A percentile compares a stretch with the other conserved stretches of the same genome.
Evolutionary conservation across 768 basidiomycete genomes (phyloP).

Genomic region (Ramaria sp.): DNA sequence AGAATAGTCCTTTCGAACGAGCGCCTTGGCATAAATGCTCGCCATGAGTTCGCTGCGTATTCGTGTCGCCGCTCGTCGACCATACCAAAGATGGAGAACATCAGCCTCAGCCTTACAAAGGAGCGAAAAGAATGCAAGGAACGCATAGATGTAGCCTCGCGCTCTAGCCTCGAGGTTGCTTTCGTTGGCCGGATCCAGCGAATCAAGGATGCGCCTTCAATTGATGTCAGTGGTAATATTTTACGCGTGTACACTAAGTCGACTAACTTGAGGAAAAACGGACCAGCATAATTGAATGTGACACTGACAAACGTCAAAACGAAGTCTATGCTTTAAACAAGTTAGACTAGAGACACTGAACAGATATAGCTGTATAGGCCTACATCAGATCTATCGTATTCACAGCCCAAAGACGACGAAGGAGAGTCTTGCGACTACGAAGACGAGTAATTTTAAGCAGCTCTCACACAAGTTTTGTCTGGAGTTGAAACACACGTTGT

Average conservation of each 20-base stretch:
- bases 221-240: background rate
- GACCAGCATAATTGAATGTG: conserved; percentile 66
- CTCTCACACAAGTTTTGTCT: background rate
- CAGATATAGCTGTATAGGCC: background rate
- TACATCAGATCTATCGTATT: conserved; percentile 37
- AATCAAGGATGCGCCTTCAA: conserved; percentile 40
- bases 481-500: conserved; percentile 16
- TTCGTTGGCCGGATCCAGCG: conserved; percentile 30
- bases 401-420: conserved; percentile 32
- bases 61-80: conserved; percentile 63
- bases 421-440: conserved; percentile 23
- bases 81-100: conserved; percentile 44
- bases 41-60: conserved; percentile 77
- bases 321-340: conserved; percentile 44
- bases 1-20: conserved; percentile 75
- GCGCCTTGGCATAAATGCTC: conserved; percentile 78
- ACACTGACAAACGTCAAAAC: conserved; percentile 58
- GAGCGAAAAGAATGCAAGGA: conserved; percentile 58
- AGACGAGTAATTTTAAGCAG: background rate
- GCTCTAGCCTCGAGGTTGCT: conserved; percentile 42
- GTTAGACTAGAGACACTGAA: background rate
- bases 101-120: conserved; percentile 37
- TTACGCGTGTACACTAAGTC: conserved; percentile 1
- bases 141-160: conserved; percentile 67
- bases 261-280: conserved; percentile 73